Base-by-base conservation (phyloP, 495 filamentous ascomycete genomes). In the Tetracladium setigerum region DNA sequence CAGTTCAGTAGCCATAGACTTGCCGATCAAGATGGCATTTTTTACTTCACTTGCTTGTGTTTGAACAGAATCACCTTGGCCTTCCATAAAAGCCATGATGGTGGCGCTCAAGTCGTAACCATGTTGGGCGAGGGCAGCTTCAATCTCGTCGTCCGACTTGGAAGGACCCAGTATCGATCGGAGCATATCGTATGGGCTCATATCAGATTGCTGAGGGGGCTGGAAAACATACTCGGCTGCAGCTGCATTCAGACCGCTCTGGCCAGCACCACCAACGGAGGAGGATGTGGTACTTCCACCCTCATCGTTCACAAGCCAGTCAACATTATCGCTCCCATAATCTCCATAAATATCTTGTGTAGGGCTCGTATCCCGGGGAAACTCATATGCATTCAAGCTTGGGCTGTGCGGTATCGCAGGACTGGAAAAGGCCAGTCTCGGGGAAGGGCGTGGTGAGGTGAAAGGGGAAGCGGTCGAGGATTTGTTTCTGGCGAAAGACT, bases 141-240 rank as follows among this genome's bases (percentile, higher is more conserved):
- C 89, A 42, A 97, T 90, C 62, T 99, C 94, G 44, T 96, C 91
- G 56, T 97, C 91, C 13, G 86, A 80, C 54, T 84, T 83, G 48
- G 84, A 82, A 57, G 90, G 89, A 10, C 91, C 89, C 30, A 99
- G 72, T 27, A 99, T 92, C 10, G 90, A 95, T 41, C 94, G 85
- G 36, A 99, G 72, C 74, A 99, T 99, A 64, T 99, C 94, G 69
- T 95, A 94, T 2, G 94, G 90, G 42, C 87, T 92, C 94, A 99
- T 99, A 57, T 97, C 89, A 52, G 70, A 71, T 52, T 84, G 81
- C 49, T 85, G 78, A 30, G 82, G 78, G 36, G 48, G 48, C 7
- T 27, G 22, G 22, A 86, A 80, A 49, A 87, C 78, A 57, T 87
- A 94, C 46, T 90, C 81, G 13, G 89, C 83, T 7, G 83, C 85